These are phyloP conservation scores for Phytophthora foliorum DNA, from an alignment of 352 stramenopile genomes.

Conservation along the genomic window DNA sequence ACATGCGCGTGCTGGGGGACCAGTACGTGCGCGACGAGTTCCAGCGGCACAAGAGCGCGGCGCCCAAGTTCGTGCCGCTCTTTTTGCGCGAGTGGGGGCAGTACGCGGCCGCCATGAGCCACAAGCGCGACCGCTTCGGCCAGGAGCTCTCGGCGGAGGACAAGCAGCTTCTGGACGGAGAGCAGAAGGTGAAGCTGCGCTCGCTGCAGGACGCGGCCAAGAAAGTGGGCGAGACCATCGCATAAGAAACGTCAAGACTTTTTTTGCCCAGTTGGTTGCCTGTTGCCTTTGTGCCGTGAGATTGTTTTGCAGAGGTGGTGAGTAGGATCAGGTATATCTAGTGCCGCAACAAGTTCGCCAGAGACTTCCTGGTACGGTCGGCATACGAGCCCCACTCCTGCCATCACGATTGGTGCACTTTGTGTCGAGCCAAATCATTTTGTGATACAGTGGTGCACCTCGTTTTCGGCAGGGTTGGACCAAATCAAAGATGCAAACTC, in stretches of 20 bases:
- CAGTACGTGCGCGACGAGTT: conserved; percentile 90
- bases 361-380: too few relatives aligned
- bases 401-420: too few relatives aligned
- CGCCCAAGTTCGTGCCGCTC: conserved; percentile 77
- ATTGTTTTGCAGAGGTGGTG: too few relatives aligned
- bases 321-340: too few relatives aligned
- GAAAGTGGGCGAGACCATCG: conserved; percentile 72
- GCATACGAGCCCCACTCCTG: too few relatives aligned
- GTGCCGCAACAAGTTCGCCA: too few relatives aligned
- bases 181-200: conserved; percentile 77
- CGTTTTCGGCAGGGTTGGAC: too few relatives aligned
- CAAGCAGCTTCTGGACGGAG: conserved; percentile 62
- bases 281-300: too few relatives aligned
- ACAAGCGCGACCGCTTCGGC: conserved; percentile 73
- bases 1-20: conserved; percentile 88
- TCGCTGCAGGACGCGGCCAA: conserved; percentile 79
- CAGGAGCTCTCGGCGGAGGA: conserved; percentile 72
- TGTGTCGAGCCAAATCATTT: too few relatives aligned
- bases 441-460: too few relatives aligned
- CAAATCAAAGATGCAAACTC: too few relatives aligned
- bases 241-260: conserved; percentile 22
- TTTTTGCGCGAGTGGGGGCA: conserved; percentile 86
- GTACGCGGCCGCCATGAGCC: conserved; percentile 64
- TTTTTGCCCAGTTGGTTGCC: not conserved
- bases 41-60: conserved; percentile 82